Evolutionary conservation across 2,329 filamentous ascomycete genomes (phyloP).

Genomic region (Blastomyces parvus): DNA sequence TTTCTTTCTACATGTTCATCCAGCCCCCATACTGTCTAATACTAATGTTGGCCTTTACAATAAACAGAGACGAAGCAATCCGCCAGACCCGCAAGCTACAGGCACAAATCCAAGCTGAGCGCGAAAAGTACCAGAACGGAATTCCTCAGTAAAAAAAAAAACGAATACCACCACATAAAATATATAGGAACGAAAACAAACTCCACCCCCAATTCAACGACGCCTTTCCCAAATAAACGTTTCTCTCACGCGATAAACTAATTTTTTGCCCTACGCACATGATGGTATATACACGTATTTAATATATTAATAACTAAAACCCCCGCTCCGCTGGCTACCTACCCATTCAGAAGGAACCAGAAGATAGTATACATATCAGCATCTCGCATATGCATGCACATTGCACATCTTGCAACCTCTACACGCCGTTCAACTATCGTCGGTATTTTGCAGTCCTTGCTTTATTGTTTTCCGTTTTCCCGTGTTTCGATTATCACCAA

Average conservation of each 20-base stretch:
- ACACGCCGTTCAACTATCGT: background rate
- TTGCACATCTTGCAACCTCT: background rate
- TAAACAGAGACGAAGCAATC: constrained; percentile 57
- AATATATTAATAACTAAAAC: background rate
- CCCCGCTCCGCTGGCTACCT: background rate
- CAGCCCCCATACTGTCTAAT: background rate
- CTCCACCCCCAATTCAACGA: background rate
- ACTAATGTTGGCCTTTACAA: background rate
- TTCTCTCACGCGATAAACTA: background rate
- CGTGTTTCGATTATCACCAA: too few relatives aligned
- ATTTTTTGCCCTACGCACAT: background rate
- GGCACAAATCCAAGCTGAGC: constrained; percentile 55
- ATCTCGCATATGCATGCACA: background rate
- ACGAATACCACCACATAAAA: background rate
- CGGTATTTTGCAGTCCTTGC: too few relatives aligned
- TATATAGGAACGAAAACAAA: background rate
- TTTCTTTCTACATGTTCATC: background rate
- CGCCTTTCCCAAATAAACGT: background rate
- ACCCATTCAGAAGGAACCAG: background rate
- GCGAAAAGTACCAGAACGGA: constrained; percentile 31
- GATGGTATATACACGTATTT: background rate
- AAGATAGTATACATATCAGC: background rate
- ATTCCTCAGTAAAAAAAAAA: background rate
- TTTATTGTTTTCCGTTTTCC: background rate
- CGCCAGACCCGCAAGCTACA: constrained; percentile 62